Conservation (phyloP, 441 rosid species). For the Populus tomentosa region DNA sequence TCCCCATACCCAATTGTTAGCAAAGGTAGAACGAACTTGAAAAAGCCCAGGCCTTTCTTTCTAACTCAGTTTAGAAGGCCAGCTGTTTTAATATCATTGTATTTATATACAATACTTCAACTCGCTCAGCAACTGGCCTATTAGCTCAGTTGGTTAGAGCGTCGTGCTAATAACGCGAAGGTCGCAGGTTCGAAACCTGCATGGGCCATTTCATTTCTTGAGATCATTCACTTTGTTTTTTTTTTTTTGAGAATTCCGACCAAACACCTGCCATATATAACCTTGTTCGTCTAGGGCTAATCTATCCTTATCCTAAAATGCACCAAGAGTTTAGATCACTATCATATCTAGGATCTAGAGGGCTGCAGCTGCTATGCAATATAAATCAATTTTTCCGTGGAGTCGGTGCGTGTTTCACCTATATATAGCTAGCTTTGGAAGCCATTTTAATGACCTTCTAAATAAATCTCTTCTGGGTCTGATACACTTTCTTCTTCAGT, state of each 20-base stretch:
- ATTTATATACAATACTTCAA: accelerated
- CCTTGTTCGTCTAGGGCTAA: not conserved
- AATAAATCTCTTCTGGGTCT: not conserved
- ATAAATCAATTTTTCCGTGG: not conserved
- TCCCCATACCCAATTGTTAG: not conserved
- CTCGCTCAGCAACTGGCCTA: constrained; percentile 24
- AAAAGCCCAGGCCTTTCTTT: not conserved
- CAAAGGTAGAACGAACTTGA: not conserved
- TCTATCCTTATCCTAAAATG: not conserved
- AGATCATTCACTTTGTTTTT: too few species aligned
- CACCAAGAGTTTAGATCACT: not conserved
- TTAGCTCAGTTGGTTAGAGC: constrained; percentile 90
- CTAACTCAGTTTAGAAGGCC: not conserved
- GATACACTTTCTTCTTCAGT: not conserved
- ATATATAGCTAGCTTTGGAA: not conserved
- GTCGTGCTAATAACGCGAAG: constrained; percentile 84
- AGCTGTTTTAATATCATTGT: not conserved
- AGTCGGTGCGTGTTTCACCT: not conserved
- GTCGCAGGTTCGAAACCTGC: constrained; percentile 74
- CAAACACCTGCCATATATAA: not conserved
- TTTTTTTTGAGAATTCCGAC: not conserved
- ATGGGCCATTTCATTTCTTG: constrained; percentile 33
- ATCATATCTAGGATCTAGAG: not conserved
- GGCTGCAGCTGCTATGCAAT: not conserved
- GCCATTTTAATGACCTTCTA: not conserved